These are phyloP conservation scores for Diaporthe longicolla DNA, from an alignment of 2,329 filamentous ascomycete genomes.

Conservation along the genomic window DNA sequence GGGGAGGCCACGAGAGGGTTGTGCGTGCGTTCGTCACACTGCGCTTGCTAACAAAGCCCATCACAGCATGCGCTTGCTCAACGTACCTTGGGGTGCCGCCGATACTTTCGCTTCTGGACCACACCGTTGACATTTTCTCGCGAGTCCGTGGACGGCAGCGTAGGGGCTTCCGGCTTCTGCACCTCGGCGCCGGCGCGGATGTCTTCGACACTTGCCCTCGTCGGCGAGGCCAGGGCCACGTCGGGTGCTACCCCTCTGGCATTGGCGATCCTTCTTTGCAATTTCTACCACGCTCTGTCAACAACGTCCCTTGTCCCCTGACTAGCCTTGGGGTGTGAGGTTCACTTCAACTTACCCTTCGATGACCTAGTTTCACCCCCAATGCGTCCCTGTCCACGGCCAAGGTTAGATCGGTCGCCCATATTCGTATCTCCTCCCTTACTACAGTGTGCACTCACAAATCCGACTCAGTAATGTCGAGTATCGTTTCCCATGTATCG, in stretches of 20 bases:
- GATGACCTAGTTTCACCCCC: conserved; percentile 84
- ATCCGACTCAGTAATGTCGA: conserved; percentile 88
- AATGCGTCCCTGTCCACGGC: conserved; percentile 72
- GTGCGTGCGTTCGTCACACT: neutral
- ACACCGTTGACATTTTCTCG: conserved; percentile 59
- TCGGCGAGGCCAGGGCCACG: conserved; percentile 63
- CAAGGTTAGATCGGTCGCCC: conserved; percentile 26
- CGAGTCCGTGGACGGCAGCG: conserved; percentile 55
- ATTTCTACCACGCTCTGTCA: conserved; percentile 68
- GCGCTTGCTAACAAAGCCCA: neutral
- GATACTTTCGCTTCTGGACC: conserved; percentile 79
- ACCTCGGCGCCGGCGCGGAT: conserved; percentile 69
- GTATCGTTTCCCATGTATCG: conserved; percentile 85
- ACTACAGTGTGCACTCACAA: conserved; percentile 67
- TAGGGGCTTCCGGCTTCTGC: conserved; percentile 59
- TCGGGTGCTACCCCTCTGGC: conserved; percentile 74
- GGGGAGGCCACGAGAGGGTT: too few relatives aligned
- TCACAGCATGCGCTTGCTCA: neutral
- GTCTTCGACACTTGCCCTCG: conserved; percentile 67
- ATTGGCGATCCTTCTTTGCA: conserved; percentile 87
- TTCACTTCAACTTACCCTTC: conserved; percentile 72
- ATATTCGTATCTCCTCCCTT: conserved; percentile 22
- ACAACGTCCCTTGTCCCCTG: neutral
- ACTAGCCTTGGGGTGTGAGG: conserved; percentile 38
- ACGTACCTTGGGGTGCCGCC: conserved; percentile 80